Conservation (phyloP, 73 alveolate species). For the Uronychia setigera region DNA sequence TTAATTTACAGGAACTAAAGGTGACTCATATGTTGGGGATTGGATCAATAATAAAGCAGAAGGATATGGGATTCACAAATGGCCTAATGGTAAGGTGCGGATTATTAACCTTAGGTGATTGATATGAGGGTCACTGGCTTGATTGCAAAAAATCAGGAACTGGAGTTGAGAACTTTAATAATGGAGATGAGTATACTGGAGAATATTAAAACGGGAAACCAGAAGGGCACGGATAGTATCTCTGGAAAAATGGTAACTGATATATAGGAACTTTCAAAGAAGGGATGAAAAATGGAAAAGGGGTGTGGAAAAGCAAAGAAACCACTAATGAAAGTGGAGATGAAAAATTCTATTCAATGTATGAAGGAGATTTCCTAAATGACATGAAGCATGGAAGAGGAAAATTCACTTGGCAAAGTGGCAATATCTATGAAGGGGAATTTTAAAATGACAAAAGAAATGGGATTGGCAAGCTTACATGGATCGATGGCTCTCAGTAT, state of each 20-base stretch:
- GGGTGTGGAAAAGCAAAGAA: conserved; percentile 32
- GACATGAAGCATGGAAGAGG: conserved; percentile 63
- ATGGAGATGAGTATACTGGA: conserved; percentile 52
- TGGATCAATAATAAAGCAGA: conserved; percentile 30
- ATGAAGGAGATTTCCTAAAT: conserved; percentile 57
- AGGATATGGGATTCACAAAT: conserved; percentile 10
- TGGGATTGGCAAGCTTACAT: conserved; percentile 12
- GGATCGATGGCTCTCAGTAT: conserved; percentile 27
- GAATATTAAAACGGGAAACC: conserved; percentile 34
- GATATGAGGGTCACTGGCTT: conserved; percentile 74
- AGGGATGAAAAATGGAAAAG: conserved; percentile 47
- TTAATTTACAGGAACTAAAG: background rate
- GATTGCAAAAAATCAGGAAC: conserved; percentile 59
- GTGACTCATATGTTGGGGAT: conserved; percentile 53
- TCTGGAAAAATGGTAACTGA: conserved; percentile 27
- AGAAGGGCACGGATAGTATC: conserved; percentile 44
- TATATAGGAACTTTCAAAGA: conserved; percentile 44
- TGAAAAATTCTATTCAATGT: background rate
- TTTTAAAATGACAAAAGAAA: conserved; percentile 5
- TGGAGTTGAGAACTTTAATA: conserved; percentile 61
- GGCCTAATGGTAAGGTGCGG: background rate
- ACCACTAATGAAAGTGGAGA: background rate
- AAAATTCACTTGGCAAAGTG: conserved; percentile 21
- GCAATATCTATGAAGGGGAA: conserved; percentile 31
- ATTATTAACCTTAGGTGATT: conserved; percentile 12